A percentile compares a stretch with the other conserved stretches of the same genome.
phyloP scores from a whole-genome alignment of 1,284 basidiomycete genomes.

The Puccinia novopanici region DNA sequence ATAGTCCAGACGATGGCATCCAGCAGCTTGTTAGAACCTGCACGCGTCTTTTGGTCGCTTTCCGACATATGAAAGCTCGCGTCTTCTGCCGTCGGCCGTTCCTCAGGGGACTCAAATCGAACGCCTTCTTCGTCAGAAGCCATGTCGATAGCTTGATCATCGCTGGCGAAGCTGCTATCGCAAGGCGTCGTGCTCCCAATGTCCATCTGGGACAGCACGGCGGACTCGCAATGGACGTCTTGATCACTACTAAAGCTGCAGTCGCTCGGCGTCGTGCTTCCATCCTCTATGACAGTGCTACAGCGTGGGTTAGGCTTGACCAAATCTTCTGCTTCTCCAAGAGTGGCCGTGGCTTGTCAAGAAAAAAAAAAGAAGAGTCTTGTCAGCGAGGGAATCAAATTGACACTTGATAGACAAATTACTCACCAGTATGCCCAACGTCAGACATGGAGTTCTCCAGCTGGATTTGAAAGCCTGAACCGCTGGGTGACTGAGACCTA shows the following conservation, averaged over 20 bases:
- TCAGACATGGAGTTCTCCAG: not conserved
- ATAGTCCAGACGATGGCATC: slow-evolving; percentile 21
- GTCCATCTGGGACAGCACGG: not conserved
- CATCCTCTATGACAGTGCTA: not conserved
- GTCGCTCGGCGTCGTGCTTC: slow-evolving; percentile 23
- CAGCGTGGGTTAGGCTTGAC: not conserved
- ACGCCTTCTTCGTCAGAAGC: not conserved
- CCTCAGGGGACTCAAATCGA: not conserved
- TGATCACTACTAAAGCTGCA: slow-evolving; percentile 15
- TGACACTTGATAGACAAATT: not conserved
- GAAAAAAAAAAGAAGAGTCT: not conserved
- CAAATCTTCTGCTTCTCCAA: not conserved
- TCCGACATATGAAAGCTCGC: not conserved
- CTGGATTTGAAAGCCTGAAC: not conserved
- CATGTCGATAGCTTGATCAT: not conserved
- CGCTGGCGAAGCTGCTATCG: slow-evolving; percentile 4
- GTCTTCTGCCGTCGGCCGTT: not conserved
- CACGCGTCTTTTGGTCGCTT: not conserved
- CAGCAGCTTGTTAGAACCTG: not conserved
- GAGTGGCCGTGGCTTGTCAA: not conserved
- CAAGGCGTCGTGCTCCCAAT: slow-evolving; percentile 16
- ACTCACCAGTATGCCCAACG: not conserved
- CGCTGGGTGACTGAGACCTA: not conserved
- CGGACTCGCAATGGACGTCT: not conserved
- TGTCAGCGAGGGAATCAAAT: not conserved